A percentile compares a stretch with the other conserved stretches of the same genome.
Conservation (phyloP, 2,329 filamentous ascomycete genomes). For the Botryotinia convoluta region DNA sequence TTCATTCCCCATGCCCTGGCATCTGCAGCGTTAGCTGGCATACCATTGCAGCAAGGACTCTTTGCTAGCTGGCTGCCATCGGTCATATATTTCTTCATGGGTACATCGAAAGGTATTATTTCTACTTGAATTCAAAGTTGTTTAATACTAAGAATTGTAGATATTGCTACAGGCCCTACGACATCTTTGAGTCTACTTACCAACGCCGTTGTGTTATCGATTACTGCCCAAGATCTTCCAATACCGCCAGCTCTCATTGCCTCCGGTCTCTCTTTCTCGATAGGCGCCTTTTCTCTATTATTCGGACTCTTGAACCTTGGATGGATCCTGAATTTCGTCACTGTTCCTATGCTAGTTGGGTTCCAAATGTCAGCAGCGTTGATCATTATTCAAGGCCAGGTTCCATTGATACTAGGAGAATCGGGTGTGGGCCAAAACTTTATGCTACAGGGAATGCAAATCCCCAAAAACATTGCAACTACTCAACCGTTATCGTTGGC, state of each 20-base stretch:
- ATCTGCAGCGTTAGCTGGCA: slow-evolving; percentile 60
- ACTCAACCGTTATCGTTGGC: slow-evolving; percentile 10
- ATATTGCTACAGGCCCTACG: slow-evolving; percentile 62
- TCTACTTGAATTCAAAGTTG: too few relatives aligned
- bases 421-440: slow-evolving; percentile 37
- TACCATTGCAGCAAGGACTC: slow-evolving; percentile 58
- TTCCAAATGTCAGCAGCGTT: slow-evolving; percentile 66
- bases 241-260: slow-evolving; percentile 45
- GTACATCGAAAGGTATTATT: slow-evolving; percentile 56
- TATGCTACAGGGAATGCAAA: not conserved
- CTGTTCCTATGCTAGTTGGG: slow-evolving; percentile 60
- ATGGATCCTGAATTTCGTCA: slow-evolving; percentile 65
- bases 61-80: slow-evolving; percentile 60
- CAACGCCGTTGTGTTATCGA: slow-evolving; percentile 54
- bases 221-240: slow-evolving; percentile 48
- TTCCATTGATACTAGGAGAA: slow-evolving; percentile 50
- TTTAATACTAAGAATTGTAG: slow-evolving; percentile 38
- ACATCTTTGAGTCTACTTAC: slow-evolving; percentile 63
- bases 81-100: slow-evolving; percentile 57
- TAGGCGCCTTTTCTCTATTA: slow-evolving; percentile 58
- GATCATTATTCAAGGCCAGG: slow-evolving; percentile 63
- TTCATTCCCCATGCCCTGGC: slow-evolving; percentile 61
- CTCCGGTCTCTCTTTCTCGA: slow-evolving; percentile 60
- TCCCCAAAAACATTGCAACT: not conserved
- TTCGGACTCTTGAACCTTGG: slow-evolving; percentile 62